A percentile compares a stretch with the other conserved stretches of the same genome.
Conservation (phyloP, 352 stramenopile genomes). For the Elongisporangium anandrum region DNA sequence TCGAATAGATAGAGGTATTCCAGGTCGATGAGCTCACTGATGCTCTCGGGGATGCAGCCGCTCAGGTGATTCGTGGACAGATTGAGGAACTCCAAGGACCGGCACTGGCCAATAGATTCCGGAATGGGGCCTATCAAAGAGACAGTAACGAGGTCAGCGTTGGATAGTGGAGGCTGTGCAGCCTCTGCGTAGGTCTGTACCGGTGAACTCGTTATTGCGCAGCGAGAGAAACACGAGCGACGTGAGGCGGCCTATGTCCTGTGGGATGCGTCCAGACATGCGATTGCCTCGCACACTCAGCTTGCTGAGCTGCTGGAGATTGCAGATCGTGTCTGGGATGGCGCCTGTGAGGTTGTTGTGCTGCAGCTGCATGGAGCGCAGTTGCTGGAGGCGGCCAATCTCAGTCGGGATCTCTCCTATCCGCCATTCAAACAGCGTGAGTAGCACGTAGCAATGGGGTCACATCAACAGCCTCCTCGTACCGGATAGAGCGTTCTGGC, state of each 20-base stretch:
- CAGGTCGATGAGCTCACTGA: conserved; percentile 73
- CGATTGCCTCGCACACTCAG: conserved; percentile 78
- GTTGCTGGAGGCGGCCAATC: conserved; percentile 47
- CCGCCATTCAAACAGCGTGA: background rate
- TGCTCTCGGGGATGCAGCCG: conserved; percentile 55
- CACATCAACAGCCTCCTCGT: background rate
- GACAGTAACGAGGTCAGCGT: background rate
- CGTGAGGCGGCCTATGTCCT: conserved; percentile 57
- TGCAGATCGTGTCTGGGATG: conserved; percentile 46
- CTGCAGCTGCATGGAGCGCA: conserved; percentile 76
- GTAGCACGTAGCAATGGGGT: background rate
- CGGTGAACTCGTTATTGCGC: conserved; percentile 73
- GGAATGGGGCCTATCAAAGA: conserved; percentile 40
- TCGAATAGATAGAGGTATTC: conserved; percentile 87
- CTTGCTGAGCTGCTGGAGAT: conserved; percentile 57
- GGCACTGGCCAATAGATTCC: conserved; percentile 61
- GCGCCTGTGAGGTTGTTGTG: conserved; percentile 73
- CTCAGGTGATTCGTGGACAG: conserved; percentile 78
- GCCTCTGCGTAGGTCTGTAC: conserved; percentile 1
- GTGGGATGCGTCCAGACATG: conserved; percentile 57
- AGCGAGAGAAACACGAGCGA: conserved; percentile 81
- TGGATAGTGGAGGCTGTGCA: background rate
- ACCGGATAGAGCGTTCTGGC: conserved; percentile 75
- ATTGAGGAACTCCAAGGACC: conserved; percentile 82
- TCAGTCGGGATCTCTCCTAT: conserved; percentile 39